Conservation (phyloP, 2,329 filamentous ascomycete genomes). For the Exophiala xenobiotica region DNA sequence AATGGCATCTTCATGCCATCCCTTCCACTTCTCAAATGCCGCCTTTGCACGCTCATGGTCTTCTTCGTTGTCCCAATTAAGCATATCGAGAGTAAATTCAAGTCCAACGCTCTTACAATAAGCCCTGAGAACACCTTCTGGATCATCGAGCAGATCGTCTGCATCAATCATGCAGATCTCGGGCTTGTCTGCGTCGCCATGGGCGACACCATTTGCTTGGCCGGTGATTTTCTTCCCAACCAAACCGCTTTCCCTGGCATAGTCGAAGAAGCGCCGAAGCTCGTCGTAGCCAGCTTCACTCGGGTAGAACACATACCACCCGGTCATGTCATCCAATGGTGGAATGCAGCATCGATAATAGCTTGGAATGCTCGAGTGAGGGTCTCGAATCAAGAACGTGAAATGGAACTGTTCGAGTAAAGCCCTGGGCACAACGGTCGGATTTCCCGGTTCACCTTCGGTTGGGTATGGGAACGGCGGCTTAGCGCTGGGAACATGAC, state of each 20-base stretch:
- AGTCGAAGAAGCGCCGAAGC: conserved; percentile 83
- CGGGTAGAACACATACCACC: conserved; percentile 83
- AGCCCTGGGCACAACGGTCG: conserved; percentile 75
- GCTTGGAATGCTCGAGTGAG: conserved; percentile 84
- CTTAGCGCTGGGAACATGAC: conserved; percentile 32
- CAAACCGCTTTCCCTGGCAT: conserved; percentile 65
- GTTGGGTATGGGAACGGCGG: conserved; percentile 60
- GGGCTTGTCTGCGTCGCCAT: conserved; percentile 37
- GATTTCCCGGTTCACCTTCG: conserved; percentile 67
- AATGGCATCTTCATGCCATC: conserved; percentile 94
- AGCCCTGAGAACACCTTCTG: conserved; percentile 68
- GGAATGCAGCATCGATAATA: conserved; percentile 94
- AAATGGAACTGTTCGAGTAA: conserved; percentile 82
- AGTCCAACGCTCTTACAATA: conserved; percentile 83
- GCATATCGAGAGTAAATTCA: conserved; percentile 73
- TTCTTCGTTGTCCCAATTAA: conserved; percentile 77
- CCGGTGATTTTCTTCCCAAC: conserved; percentile 67
- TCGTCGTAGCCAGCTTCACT: conserved; percentile 88
- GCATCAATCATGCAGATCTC: conserved; percentile 87
- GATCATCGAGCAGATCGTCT: conserved; percentile 87
- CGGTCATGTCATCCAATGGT: conserved; percentile 76
- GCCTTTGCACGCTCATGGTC: conserved; percentile 67
- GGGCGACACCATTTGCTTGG: conserved; percentile 31
- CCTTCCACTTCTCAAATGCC: conserved; percentile 94
- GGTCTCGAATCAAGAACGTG: conserved; percentile 94